phyloP scores from a whole-genome alignment of 2,329 filamentous ascomycete species.

The Epichloe uncinata region DNA sequence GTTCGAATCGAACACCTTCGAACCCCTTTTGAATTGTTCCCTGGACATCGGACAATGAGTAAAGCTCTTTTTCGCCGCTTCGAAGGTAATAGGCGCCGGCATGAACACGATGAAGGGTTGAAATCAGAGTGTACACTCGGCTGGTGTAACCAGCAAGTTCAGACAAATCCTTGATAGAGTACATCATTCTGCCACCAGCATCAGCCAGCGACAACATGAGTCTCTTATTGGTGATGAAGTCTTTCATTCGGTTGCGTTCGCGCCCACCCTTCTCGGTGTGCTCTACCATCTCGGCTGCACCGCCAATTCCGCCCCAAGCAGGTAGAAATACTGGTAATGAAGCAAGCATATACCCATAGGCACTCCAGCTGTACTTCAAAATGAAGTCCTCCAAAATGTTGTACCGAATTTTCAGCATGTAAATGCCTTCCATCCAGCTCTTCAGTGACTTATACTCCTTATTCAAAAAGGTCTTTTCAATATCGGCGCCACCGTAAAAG shows the following conservation, averaged over 20 bases:
- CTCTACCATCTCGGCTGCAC: constrained; percentile 51
- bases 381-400: constrained; percentile 99
- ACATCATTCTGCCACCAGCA: constrained; percentile 97
- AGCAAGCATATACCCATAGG: constrained; percentile 87
- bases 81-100: constrained; percentile 72
- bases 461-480: constrained; percentile 86
- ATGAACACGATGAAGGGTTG: constrained; percentile 85
- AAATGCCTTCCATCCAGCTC: constrained; percentile 96
- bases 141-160: constrained; percentile 94
- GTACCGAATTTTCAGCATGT: constrained; percentile 93
- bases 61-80: constrained; percentile 59
- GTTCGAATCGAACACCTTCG: constrained; percentile 83
- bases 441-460: constrained; percentile 87
- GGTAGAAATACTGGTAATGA: constrained; percentile 90
- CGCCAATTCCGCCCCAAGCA: constrained; percentile 78
- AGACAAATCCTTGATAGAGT: constrained; percentile 94
- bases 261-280: constrained; percentile 39
- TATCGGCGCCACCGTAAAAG: constrained; percentile 91
- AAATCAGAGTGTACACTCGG: constrained; percentile 88
- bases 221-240: constrained; percentile 97
- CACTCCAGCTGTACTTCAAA: constrained; percentile 96
- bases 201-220: constrained; percentile 96
- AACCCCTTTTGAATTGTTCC: constrained; percentile 92
- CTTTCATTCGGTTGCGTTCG: constrained; percentile 84
- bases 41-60: constrained; percentile 80